These are phyloP conservation scores for Penicillium psychrosexuale DNA, from an alignment of 2,329 filamentous ascomycete genomes.

Conservation along the genomic window DNA sequence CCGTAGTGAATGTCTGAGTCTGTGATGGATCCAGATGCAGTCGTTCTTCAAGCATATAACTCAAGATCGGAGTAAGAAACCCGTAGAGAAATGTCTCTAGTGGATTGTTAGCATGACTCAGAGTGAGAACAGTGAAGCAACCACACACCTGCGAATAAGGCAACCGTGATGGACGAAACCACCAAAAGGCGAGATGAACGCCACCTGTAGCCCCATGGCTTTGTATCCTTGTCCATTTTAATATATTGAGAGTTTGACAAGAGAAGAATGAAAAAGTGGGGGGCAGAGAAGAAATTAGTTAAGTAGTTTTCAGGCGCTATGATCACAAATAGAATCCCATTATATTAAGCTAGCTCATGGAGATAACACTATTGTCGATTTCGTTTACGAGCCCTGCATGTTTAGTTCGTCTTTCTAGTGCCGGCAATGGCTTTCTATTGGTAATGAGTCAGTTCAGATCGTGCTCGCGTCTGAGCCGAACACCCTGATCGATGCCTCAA, in stretches of 20 bases:
- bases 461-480: background rate
- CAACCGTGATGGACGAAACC: slow-evolving; percentile 8
- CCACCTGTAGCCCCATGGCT: slow-evolving; percentile 11
- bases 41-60: slow-evolving; percentile 21
- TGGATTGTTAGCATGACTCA: background rate
- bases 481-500: slow-evolving; percentile 3
- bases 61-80: slow-evolving; percentile 26
- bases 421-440: background rate
- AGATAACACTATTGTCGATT: background rate
- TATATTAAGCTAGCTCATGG: background rate
- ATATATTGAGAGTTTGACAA: background rate
- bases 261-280: slow-evolving; percentile 3
- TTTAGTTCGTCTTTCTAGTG: background rate
- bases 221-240: slow-evolving; percentile 1
- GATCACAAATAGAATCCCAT: background rate
- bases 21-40: slow-evolving; percentile 16
- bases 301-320: background rate
- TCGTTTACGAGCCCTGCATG: background rate
- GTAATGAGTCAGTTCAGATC: slow-evolving; percentile 1
- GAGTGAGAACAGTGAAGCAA: background rate
- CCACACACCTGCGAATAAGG: slow-evolving; percentile 12
- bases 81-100: slow-evolving; percentile 25
- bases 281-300: background rate
- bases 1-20: slow-evolving; percentile 16
- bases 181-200: slow-evolving; percentile 8